phyloP scores from a whole-genome alignment of 306 rosid species.

The Dryas octopetala region DNA sequence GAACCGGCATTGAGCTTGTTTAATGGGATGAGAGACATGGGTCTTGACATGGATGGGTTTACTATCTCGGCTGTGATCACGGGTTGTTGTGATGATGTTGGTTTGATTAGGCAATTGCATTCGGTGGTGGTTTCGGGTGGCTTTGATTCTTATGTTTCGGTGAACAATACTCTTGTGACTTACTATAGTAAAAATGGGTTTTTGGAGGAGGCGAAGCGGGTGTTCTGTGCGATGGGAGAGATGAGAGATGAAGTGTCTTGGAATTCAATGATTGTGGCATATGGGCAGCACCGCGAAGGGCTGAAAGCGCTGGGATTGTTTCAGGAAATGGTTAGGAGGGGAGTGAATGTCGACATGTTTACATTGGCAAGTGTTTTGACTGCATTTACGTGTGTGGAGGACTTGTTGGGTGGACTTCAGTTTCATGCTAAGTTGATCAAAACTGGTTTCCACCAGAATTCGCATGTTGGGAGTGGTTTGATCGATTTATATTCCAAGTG shows the following conservation, averaged over 20 bases:
- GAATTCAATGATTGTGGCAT: slow-evolving; percentile 72
- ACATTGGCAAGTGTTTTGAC: slow-evolving; percentile 84
- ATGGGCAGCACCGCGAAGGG: slow-evolving; percentile 69
- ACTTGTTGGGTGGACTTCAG: slow-evolving; percentile 71
- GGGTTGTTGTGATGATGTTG: slow-evolving; percentile 36
- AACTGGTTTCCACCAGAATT: slow-evolving; percentile 70
- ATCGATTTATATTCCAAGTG: slow-evolving; percentile 84
- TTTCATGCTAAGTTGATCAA: slow-evolving; percentile 76
- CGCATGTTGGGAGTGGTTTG: slow-evolving; percentile 81
- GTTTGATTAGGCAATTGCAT: slow-evolving; percentile 54
- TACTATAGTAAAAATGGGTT: slow-evolving; percentile 54
- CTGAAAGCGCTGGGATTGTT: slow-evolving; percentile 55
- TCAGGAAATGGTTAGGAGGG: slow-evolving; percentile 57
- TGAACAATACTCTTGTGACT: slow-evolving; percentile 53
- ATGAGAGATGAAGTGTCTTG: slow-evolving; percentile 74
- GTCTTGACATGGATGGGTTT: slow-evolving; percentile 58
- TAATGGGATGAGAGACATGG: slow-evolving; percentile 38
- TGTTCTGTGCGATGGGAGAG: slow-evolving; percentile 49
- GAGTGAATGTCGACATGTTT: slow-evolving; percentile 63
- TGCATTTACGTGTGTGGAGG: slow-evolving; percentile 62
- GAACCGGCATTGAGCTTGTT: slow-evolving; percentile 45
- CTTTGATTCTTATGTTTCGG: slow-evolving; percentile 58
- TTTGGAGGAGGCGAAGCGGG: slow-evolving; percentile 41
- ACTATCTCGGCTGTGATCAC: slow-evolving; percentile 56
- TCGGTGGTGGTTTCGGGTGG: slow-evolving; percentile 43